Conservation (phyloP, 169 alveolate species). For the Eimeria maxima region DNA sequence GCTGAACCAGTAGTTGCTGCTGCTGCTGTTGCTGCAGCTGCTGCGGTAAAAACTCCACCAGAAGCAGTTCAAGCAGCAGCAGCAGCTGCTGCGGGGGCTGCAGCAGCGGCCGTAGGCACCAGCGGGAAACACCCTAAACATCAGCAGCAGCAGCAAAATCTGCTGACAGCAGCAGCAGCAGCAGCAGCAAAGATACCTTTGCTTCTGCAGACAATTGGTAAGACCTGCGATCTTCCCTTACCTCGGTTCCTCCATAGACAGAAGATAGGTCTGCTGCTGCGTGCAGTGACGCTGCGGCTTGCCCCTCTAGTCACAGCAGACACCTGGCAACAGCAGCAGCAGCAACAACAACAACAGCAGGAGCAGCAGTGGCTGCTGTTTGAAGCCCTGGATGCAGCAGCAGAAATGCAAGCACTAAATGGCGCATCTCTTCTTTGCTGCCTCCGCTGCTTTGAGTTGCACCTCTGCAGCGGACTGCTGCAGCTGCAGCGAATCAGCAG, state of each 20-base stretch:
- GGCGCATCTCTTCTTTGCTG: constrained; percentile 29
- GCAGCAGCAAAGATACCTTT: constrained; percentile 33
- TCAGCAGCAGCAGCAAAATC: constrained; percentile 23
- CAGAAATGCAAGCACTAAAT: constrained; percentile 3
- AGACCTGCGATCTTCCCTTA: constrained; percentile 41
- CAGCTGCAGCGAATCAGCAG: background rate
- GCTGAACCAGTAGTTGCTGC: background rate
- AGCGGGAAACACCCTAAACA: background rate
- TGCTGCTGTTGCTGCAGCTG: background rate
- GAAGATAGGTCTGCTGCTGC: constrained; percentile 49
- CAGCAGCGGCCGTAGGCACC: background rate
- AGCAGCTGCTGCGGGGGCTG: background rate
- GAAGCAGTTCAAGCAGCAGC: constrained; percentile 12
- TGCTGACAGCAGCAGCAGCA: constrained; percentile 41
- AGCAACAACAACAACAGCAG: constrained; percentile 66
- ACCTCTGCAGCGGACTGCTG: constrained; percentile 42
- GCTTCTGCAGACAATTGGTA: constrained; percentile 5
- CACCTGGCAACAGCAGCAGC: constrained; percentile 73
- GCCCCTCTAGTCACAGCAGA: constrained; percentile 25
- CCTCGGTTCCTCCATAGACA: background rate
- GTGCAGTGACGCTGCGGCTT: constrained; percentile 4
- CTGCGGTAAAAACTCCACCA: background rate
- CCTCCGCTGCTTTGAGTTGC: constrained; percentile 48
- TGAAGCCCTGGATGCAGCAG: constrained; percentile 11
- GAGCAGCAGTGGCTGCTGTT: constrained; percentile 61